Percentiles rank a stretch among this genome's conserved stretches.
Conservation (phyloP, 2,329 filamentous ascomycete species). For the Ophiocordyceps robertsii region DNA sequence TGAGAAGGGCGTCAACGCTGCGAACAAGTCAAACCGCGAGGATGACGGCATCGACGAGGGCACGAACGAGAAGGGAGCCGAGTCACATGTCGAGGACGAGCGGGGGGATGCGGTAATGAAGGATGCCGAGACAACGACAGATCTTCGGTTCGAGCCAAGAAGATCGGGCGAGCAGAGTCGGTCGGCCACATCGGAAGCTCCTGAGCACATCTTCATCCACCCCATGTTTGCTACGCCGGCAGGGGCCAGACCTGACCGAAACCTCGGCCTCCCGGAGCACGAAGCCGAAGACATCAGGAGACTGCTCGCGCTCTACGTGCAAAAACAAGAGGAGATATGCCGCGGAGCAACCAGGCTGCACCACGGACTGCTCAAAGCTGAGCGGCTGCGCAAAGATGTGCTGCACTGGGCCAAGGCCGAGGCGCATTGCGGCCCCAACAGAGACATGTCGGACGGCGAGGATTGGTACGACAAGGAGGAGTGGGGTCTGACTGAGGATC, state of each 20-base stretch:
- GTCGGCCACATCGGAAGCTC: constrained; percentile 5
- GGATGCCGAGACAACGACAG: constrained; percentile 18
- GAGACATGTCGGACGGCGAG: constrained; percentile 76
- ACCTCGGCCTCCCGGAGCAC: constrained; percentile 55
- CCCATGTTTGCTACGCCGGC: constrained; percentile 59
- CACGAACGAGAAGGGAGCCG: background rate
- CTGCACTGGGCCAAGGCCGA: constrained; percentile 68
- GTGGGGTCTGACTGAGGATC: constrained; percentile 59
- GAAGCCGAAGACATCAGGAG: constrained; percentile 71
- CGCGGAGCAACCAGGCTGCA: constrained; percentile 56
- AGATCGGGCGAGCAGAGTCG: background rate
- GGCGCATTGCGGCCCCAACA: constrained; percentile 49
- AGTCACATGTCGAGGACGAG: background rate
- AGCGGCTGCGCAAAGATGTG: constrained; percentile 58
- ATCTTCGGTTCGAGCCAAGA: constrained; percentile 11
- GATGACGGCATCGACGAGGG: background rate
- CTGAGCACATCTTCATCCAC: constrained; percentile 47
- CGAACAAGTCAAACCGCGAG: background rate
- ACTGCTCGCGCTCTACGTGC: constrained; percentile 62
- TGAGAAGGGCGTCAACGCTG: background rate
- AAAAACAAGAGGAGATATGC: constrained; percentile 76
- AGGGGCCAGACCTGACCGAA: constrained; percentile 49
- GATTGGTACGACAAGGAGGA: constrained; percentile 80
- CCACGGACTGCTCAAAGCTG: constrained; percentile 56
- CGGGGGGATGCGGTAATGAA: constrained; percentile 6